Conservation (phyloP, 208 protist genomes). For the Trypanosoma cruzi region DNA sequence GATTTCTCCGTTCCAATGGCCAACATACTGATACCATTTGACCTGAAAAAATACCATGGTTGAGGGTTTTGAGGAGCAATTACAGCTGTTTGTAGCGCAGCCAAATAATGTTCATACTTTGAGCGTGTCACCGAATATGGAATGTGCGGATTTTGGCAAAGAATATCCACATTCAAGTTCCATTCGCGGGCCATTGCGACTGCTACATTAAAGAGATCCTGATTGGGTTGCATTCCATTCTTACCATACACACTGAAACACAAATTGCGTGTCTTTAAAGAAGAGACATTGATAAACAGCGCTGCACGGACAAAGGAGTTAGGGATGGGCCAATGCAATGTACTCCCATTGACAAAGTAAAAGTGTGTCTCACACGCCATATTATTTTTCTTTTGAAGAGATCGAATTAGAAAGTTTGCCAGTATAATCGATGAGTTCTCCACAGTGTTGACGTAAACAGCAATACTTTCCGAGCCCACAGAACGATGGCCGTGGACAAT, state of each 20-base stretch:
- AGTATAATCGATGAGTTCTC: constrained; percentile 41
- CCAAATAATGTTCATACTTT: constrained; percentile 32
- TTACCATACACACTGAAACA: constrained; percentile 55
- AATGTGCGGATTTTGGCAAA: constrained; percentile 46
- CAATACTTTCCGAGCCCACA: constrained; percentile 61
- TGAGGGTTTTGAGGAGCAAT: constrained; percentile 42
- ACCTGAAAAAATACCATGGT: constrained; percentile 43
- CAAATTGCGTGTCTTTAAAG: constrained; percentile 37
- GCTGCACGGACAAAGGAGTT: constrained; percentile 49
- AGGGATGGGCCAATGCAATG: constrained; percentile 51
- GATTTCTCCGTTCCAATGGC: constrained; percentile 39
- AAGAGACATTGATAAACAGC: constrained; percentile 67
- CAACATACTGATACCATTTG: constrained; percentile 41
- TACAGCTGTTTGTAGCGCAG: constrained; percentile 32
- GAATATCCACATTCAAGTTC: constrained; percentile 24
- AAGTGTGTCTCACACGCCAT: constrained; percentile 64
- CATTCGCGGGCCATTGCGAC: constrained; percentile 10
- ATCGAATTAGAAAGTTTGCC: constrained; percentile 47
- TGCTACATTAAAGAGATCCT: constrained; percentile 57
- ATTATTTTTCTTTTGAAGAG: constrained; percentile 34
- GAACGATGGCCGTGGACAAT: constrained; percentile 63
- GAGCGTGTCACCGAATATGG: constrained; percentile 19
- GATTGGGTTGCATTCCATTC: constrained; percentile 72
- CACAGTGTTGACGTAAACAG: constrained; percentile 62
- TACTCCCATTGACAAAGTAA: constrained; percentile 54